Conservation (phyloP, 2,329 filamentous ascomycete species). For the Neonectria punicea region DNA sequence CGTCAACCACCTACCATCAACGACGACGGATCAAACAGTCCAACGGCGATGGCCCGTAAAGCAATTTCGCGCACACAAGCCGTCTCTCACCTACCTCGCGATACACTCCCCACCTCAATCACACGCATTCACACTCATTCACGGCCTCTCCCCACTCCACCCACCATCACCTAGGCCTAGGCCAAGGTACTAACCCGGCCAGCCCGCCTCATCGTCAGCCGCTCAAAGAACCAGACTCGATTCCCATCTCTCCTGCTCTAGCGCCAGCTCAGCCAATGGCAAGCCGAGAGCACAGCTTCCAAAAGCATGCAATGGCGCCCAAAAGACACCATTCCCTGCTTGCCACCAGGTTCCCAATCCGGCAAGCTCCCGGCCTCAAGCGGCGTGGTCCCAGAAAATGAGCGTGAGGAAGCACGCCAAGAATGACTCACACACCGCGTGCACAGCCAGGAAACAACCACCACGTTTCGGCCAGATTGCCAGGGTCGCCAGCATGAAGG, state of each 20-base stretch:
- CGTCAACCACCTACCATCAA: not conserved
- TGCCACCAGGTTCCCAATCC: constrained; percentile 39
- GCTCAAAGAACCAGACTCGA: not conserved
- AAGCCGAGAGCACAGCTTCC: not conserved
- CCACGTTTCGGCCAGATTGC: constrained; percentile 24
- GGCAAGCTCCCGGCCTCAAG: constrained; percentile 38
- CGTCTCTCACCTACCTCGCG: constrained; percentile 7
- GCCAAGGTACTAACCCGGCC: constrained; percentile 4
- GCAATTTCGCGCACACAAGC: constrained; percentile 12
- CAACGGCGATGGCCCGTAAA: not conserved
- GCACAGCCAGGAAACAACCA: constrained; percentile 31
- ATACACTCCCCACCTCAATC: constrained; percentile 19
- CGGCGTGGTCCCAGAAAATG: constrained; percentile 14
- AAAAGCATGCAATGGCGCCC: not conserved
- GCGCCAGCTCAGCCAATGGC: constrained; percentile 12
- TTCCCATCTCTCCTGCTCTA: not conserved
- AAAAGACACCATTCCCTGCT: constrained; percentile 22
- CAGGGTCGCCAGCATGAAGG: not conserved
- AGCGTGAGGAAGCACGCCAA: constrained; percentile 25
- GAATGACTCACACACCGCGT: constrained; percentile 45
- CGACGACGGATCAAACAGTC: constrained; percentile 12
- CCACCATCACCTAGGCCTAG: constrained; percentile 5
- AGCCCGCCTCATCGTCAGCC: not conserved
- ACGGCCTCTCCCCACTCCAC: constrained; percentile 21
- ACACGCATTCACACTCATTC: constrained; percentile 13